These are phyloP conservation scores for Stenocarpella maydis DNA, from an alignment of 2,329 filamentous ascomycete genomes.

Conservation along the genomic window DNA sequence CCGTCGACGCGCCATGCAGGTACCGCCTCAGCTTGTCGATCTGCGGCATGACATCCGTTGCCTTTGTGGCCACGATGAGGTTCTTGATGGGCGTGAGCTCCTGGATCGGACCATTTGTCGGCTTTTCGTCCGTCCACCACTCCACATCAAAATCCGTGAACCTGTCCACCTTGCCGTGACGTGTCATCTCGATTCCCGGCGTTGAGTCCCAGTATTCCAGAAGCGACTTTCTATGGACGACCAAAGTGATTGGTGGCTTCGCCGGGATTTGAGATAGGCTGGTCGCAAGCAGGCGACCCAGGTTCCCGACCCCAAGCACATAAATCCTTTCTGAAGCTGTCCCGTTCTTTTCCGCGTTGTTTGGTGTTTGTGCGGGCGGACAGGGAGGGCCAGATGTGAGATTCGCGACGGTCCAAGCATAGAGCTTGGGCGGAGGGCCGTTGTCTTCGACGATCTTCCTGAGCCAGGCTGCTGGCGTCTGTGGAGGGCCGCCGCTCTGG, in stretches of 20 bases:
- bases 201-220: constrained; percentile 5
- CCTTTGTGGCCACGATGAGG: constrained; percentile 8
- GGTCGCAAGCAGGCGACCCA: constrained; percentile 1
- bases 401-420: neutral
- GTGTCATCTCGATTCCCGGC: constrained; percentile 2
- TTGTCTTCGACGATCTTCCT: neutral
- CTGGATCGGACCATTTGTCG: neutral
- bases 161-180: constrained; percentile 4
- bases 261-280: constrained; percentile 3
- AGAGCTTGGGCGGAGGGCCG: neutral
- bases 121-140: constrained; percentile 11
- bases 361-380: neutral
- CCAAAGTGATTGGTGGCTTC: constrained; percentile 6
- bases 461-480: constrained; percentile 5
- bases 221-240: constrained; percentile 4
- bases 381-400: neutral
- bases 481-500: constrained; percentile 1
- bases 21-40: constrained; percentile 8
- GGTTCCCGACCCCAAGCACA: constrained; percentile 6
- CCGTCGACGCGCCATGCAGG: neutral
- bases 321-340: constrained; percentile 3
- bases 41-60: constrained; percentile 5
- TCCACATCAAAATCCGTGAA: constrained; percentile 8
- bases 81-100: constrained; percentile 4
- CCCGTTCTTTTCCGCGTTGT: neutral